These are phyloP conservation scores for Trypanosoma avium DNA, from an alignment of 208 protist genomes.

Conservation along the genomic window DNA sequence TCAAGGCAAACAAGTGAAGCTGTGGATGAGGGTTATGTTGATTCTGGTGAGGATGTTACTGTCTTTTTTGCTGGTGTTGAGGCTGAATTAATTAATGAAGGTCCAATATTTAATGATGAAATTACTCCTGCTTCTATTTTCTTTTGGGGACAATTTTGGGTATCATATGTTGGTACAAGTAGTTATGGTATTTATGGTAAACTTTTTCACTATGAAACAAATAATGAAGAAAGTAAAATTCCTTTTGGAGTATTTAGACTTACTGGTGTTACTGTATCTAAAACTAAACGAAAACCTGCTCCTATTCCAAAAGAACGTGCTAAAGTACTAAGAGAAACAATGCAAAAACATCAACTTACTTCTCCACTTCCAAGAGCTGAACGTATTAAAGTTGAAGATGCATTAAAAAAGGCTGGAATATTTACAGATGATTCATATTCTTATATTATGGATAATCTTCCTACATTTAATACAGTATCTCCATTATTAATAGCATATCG, in stretches of 20 bases:
- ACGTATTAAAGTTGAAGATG: conserved; percentile 5
- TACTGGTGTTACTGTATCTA: conserved; percentile 57
- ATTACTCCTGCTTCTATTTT: conserved; percentile 44
- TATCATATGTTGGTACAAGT: conserved; percentile 53
- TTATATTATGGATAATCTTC: background rate
- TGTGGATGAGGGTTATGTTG: conserved; percentile 24
- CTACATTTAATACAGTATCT: background rate
- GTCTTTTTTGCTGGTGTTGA: conserved; percentile 69
- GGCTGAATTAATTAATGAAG: conserved; percentile 29
- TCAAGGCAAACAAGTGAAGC: conserved; percentile 4
- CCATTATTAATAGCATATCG: conserved; percentile 13
- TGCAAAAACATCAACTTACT: conserved; percentile 1
- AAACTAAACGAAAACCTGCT: conserved; percentile 31
- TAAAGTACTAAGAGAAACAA: conserved; percentile 7
- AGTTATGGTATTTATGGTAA: conserved; percentile 49
- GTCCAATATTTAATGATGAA: conserved; percentile 28
- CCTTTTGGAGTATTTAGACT: conserved; percentile 55
- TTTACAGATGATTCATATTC: background rate
- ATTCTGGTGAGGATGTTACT: conserved; percentile 29
- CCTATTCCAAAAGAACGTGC: conserved; percentile 14
- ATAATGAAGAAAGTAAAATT: conserved; percentile 23
- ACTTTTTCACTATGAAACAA: conserved; percentile 47
- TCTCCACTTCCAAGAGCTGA: background rate
- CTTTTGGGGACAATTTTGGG: conserved; percentile 30
- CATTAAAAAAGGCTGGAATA: background rate